Evolutionary conservation across 2,329 filamentous ascomycete genomes (phyloP).

Genomic region (Didymella segeticola): DNA sequence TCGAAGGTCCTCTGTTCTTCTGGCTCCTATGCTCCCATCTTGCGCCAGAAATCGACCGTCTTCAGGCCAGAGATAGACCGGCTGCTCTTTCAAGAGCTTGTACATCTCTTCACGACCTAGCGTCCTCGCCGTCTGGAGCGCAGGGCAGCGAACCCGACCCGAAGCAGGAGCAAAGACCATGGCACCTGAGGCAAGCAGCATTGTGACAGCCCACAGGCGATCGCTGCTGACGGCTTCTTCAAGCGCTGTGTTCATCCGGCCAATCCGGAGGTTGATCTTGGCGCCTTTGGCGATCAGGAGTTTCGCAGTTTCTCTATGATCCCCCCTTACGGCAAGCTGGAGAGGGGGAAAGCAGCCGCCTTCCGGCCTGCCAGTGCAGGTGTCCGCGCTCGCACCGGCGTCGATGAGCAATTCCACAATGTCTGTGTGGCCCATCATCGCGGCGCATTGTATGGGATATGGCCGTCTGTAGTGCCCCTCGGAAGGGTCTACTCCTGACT

Average conservation of each 20-base stretch:
- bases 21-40: neutral
- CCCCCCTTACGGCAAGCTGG: neutral
- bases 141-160: neutral
- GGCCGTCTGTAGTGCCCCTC: neutral
- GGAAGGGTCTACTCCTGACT: neutral
- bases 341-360: neutral
- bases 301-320: neutral
- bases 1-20: neutral
- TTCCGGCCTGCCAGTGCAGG: neutral
- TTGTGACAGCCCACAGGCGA: neutral
- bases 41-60: neutral
- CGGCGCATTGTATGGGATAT: neutral
- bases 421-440: neutral
- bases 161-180: neutral
- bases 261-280: neutral
- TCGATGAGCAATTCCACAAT: neutral
- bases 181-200: neutral
- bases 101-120: neutral
- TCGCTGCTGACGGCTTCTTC: neutral
- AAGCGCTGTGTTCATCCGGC: neutral
- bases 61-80: neutral
- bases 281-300: neutral
- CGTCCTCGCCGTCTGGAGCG: neutral
- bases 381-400: neutral
- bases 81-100: neutral